Evolutionary conservation across 1,139 yeast species (phyloP).

Genomic region (Tardiomyces blankii): DNA sequence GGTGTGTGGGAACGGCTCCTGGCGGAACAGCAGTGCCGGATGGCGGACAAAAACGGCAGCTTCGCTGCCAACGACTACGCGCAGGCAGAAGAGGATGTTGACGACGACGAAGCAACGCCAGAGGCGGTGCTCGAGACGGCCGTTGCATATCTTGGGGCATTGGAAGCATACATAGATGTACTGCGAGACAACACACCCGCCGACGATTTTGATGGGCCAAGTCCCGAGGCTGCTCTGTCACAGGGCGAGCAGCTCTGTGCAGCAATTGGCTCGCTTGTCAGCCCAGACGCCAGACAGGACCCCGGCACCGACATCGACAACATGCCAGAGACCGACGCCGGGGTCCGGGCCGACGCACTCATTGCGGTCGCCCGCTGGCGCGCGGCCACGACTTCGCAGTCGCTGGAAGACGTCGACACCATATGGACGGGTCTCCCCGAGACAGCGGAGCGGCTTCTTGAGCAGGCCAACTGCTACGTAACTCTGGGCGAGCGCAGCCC

Average conservation of each 20-base stretch:
- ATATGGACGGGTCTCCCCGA: conserved; percentile 12
- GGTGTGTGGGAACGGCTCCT: background rate
- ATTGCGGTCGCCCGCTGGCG: conserved; percentile 10
- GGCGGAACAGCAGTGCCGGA: background rate
- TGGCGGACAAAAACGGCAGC: background rate
- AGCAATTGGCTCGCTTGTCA: background rate
- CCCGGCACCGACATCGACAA: too few relatives aligned
- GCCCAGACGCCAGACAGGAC: too few relatives aligned
- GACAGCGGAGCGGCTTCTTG: conserved; percentile 11
- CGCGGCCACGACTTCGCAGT: conserved; percentile 1
- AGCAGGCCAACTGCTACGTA: conserved; percentile 16
- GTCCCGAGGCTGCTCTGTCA: background rate
- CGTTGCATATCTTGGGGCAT: conserved; percentile 5
- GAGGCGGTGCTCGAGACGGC: conserved; percentile 8
- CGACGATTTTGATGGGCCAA: background rate
- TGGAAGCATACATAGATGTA: background rate
- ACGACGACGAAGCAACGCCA: conserved; percentile 1
- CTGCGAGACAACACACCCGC: background rate
- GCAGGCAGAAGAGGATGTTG: background rate
- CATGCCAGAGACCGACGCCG: background rate
- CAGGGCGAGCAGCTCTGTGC: background rate
- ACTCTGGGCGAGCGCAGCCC: conserved; percentile 10
- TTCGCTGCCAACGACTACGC: background rate
- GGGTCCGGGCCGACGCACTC: conserved; percentile 1
- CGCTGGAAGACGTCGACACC: conserved; percentile 2